Percentiles rank a stretch among this genome's conserved stretches.
Evolutionary conservation across 306 rosid species (phyloP).

Genomic region (Erythrophleum fordii): DNA sequence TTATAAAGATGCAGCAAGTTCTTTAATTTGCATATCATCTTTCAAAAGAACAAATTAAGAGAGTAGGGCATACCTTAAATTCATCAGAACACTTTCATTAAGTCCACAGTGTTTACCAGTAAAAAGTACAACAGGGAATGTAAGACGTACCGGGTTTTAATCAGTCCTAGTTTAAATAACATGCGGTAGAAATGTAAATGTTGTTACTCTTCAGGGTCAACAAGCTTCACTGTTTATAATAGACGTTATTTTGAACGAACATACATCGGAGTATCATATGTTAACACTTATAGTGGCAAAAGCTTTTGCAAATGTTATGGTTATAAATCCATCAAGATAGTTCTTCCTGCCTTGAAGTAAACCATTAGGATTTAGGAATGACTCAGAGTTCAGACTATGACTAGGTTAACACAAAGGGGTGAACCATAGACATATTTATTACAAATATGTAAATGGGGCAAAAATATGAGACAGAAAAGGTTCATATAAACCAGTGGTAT

Average conservation of each 20-base stretch:
- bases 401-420: not conserved
- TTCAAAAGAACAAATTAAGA: slow-evolving; percentile 27
- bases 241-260: not conserved
- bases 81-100: slow-evolving; percentile 30
- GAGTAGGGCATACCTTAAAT: slow-evolving; percentile 21
- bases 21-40: slow-evolving; percentile 1
- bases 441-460: slow-evolving; percentile 48
- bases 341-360: slow-evolving; percentile 36
- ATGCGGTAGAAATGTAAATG: not conserved
- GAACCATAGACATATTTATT: slow-evolving; percentile 27
- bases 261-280: not conserved
- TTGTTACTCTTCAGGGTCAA: slow-evolving; percentile 19
- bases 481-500: slow-evolving; percentile 28
- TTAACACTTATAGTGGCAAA: not conserved
- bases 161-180: not conserved
- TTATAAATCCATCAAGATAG: slow-evolving; percentile 15
- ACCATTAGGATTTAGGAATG: not conserved
- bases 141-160: not conserved
- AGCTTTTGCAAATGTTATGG: not conserved
- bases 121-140: slow-evolving; percentile 11
- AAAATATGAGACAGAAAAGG: slow-evolving; percentile 30
- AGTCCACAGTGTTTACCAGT: not conserved
- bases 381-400: not conserved
- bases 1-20: not conserved
- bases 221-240: not conserved